Evolutionary conservation across 169 alveolate species (phyloP), one percentile per base, ranked within the genome.

Genomic region (Babesia gibsoni): DNA sequence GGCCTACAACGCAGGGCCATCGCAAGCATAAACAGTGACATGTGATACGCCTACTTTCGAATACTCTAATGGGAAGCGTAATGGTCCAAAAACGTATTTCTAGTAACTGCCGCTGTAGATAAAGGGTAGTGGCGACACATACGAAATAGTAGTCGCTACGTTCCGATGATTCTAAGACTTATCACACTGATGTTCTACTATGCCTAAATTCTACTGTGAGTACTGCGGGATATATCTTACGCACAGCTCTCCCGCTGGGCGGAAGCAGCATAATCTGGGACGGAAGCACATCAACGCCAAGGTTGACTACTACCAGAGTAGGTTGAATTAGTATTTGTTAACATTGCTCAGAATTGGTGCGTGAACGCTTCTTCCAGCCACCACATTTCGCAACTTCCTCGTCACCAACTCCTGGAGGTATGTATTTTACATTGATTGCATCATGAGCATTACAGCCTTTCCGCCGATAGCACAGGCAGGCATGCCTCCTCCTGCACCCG

Each of bases 151-250:
- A n/a, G n/a, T n/a, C n/a, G n/a, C n/a, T n/a, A n/a, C n/a, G n/a
- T n/a, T n/a, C n/a, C n/a, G n/a, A n/a, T n/a, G n/a, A n/a, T n/a
- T n/a, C n/a, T n/a, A n/a, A n/a, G n/a, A n/a, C 20, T 39, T 16
- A 39, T 39, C 46, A 39, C 46, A 39, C 46, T 16, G 46, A 10
- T 39, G 46, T 39, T 39, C 46, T 39, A 87, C 72, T 53, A 98
- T 98, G 99, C 99, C 99, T 20, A 98, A 97, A 90, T 97, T 90
- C 88, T 98, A 96, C 91, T 97, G 99, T 90, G 99, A 98, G 84
- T 98, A 98, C 90, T 98, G 99, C 84, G 99, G 98, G 65, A 97
- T 97, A 63, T 96, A 96, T 87, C 91, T 98, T 58, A 97, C 99
- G 52, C 99, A 97, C 84, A 94, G 98, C 64, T 95, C 99, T 16